Conservation (phyloP, 768 basidiomycete genomes). For the Mycena metata region DNA sequence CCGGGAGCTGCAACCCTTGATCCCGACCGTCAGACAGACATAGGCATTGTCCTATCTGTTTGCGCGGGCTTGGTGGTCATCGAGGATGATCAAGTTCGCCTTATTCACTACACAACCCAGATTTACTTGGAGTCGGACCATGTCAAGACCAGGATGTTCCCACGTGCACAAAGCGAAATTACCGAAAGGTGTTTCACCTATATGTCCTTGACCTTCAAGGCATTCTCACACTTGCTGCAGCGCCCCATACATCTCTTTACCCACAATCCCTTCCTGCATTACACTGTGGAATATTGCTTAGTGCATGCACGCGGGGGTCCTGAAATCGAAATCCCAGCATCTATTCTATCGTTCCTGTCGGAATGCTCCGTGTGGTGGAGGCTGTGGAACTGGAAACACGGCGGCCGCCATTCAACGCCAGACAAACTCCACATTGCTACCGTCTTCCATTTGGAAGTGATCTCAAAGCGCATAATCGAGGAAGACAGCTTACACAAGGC, state of each 20-base stretch:
- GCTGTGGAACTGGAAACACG: not conserved
- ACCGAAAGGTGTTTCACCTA: not conserved
- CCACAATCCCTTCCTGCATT: not conserved
- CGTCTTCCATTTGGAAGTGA: not conserved
- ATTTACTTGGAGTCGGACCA: not conserved
- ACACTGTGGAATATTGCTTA: constrained; percentile 6
- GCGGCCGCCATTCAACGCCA: not conserved
- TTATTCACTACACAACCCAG: constrained; percentile 8
- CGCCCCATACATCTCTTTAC: not conserved
- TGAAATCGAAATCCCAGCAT: not conserved
- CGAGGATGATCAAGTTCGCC: not conserved
- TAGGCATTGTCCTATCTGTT: not conserved
- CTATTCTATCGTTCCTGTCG: not conserved
- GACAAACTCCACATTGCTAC: not conserved
- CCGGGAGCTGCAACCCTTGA: not conserved
- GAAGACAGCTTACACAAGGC: not conserved
- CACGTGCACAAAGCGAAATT: not conserved
- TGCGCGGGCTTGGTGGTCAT: not conserved
- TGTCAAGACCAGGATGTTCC: not conserved
- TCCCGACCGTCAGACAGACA: not conserved
- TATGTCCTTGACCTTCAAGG: not conserved
- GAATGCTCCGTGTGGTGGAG: not conserved
- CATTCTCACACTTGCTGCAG: not conserved
- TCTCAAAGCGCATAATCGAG: not conserved
- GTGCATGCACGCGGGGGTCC: not conserved